Evolutionary conservation across 441 rosid genomes (phyloP).

Genomic region (Geranium incanum): DNA sequence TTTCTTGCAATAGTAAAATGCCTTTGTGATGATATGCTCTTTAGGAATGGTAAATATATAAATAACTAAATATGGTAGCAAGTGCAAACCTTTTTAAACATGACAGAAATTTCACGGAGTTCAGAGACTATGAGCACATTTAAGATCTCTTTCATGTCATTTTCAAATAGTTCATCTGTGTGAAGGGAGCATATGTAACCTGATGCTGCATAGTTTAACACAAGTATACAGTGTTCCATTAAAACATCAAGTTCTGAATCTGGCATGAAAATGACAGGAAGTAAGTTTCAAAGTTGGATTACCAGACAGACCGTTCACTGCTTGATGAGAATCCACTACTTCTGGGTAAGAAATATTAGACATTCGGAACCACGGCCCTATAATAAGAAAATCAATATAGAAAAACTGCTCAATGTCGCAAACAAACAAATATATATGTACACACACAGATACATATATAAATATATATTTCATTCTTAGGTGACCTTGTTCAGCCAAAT

Average conservation of each 20-base stretch:
- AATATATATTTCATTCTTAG: neutral
- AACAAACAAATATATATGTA: neutral
- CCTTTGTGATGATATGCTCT: neutral
- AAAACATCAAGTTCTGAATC: constrained; percentile 3
- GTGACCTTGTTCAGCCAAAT: neutral
- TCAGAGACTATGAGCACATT: neutral
- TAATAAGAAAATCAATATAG: constrained; percentile 16
- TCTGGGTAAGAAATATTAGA: constrained; percentile 64
- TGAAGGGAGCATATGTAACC: constrained; percentile 28
- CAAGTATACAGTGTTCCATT: neutral
- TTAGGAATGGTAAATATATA: neutral
- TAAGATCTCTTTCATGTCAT: neutral
- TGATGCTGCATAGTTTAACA: constrained; percentile 34
- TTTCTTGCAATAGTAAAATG: constrained; percentile 10
- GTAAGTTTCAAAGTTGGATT: constrained; percentile 9
- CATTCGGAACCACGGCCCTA: constrained; percentile 87
- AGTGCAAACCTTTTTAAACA: neutral
- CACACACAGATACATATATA: no score
- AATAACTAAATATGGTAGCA: neutral
- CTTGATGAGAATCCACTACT: constrained; percentile 47
- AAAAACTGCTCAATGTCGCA: neutral
- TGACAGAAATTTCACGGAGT: neutral
- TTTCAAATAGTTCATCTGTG: neutral
- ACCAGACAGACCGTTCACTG: constrained; percentile 60
- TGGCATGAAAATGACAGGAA: constrained; percentile 4